Percentiles rank a stretch among this genome's conserved stretches.
Evolutionary conservation across 2,329 filamentous ascomycete species (phyloP).

Genomic region (Sclerotinia minor): DNA sequence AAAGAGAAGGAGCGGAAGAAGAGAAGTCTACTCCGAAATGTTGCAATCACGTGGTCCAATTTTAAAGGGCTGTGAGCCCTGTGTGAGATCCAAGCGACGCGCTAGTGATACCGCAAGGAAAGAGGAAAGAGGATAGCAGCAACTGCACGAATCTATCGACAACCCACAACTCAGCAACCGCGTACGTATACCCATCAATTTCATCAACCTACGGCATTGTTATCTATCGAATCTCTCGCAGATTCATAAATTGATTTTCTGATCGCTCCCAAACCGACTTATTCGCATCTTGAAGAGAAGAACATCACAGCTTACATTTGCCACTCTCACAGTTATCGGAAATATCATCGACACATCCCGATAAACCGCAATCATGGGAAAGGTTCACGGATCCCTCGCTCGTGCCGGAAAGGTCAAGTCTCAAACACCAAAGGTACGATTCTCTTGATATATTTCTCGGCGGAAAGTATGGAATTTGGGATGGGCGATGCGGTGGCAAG

Average conservation of each 20-base stretch:
- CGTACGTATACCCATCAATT: slow-evolving; percentile 23
- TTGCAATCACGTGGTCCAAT: not conserved
- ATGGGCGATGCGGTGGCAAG: not conserved
- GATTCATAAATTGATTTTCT: slow-evolving; percentile 13
- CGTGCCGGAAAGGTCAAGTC: slow-evolving; percentile 99
- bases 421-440: slow-evolving; percentile 82
- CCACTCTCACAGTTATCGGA: slow-evolving; percentile 37
- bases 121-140: slow-evolving; percentile 10
- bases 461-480: slow-evolving; percentile 9
- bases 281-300: not conserved
- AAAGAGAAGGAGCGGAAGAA: not conserved
- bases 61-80: slow-evolving; percentile 22
- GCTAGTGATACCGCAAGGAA: not conserved
- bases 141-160: slow-evolving; percentile 11
- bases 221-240: not conserved
- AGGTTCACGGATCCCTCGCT: slow-evolving; percentile 91
- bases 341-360: slow-evolving; percentile 34
- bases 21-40: not conserved
- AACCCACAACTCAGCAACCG: slow-evolving; percentile 23
- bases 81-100: slow-evolving; percentile 17
- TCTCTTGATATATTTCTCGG: slow-evolving; percentile 28
- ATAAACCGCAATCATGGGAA: slow-evolving; percentile 70
- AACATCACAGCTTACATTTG: slow-evolving; percentile 22
- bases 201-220: not conserved
- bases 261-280: not conserved